Evolutionary conservation across 768 basidiomycete genomes (phyloP).

Genomic region (Dentipellis fragilis): DNA sequence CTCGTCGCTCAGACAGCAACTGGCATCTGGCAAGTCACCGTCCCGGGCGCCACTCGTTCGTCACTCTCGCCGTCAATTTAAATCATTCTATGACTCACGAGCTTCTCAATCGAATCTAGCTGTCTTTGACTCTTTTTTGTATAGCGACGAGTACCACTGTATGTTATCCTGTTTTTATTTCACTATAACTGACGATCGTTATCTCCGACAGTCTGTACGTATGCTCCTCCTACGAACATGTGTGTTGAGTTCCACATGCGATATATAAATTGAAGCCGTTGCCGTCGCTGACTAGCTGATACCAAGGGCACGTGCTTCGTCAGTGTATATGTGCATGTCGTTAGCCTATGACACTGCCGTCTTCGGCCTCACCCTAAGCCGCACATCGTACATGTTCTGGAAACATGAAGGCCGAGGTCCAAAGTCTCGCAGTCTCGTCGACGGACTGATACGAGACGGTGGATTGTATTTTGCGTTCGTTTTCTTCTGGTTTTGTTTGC

Average conservation of each 20-base stretch:
- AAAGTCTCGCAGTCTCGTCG: background rate
- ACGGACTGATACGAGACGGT: conserved; percentile 8
- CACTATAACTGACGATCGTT: background rate
- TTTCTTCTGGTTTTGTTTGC: background rate
- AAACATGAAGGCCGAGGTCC: background rate
- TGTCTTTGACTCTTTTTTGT: conserved; percentile 6
- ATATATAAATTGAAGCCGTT: no score
- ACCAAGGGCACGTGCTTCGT: conserved; percentile 6
- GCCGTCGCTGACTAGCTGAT: background rate
- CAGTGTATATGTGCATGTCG: conserved; percentile 11
- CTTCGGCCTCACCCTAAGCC: conserved; percentile 10
- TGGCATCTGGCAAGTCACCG: conserved; percentile 11
- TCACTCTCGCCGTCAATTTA: background rate
- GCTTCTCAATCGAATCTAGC: background rate
- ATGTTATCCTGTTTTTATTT: background rate
- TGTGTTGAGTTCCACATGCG: conserved; percentile 1
- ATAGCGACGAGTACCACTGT: conserved; percentile 11
- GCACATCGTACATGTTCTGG: conserved; percentile 11
- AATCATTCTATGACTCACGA: background rate
- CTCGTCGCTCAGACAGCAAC: conserved; percentile 5
- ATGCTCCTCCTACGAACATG: conserved; percentile 8
- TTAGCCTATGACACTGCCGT: conserved; percentile 9
- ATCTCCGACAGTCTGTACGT: conserved; percentile 2
- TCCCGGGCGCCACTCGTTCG: conserved; percentile 6
- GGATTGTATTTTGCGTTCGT: conserved; percentile 12